phyloP scores from a whole-genome alignment of 2,329 filamentous ascomycete species.

The Colletotrichum spaethianum region DNA sequence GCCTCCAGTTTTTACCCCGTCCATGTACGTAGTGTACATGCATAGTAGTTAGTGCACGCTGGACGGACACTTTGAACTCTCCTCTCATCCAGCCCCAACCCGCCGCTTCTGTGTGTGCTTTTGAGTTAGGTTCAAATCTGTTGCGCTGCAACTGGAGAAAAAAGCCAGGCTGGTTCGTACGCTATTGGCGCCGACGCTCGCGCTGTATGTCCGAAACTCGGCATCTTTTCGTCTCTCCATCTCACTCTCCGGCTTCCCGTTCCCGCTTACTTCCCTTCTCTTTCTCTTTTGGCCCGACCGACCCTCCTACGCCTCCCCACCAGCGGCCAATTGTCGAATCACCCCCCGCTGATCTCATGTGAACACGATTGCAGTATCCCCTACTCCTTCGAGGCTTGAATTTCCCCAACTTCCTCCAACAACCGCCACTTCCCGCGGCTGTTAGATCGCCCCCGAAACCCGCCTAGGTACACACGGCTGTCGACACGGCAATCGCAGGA shows the following conservation, averaged over 20 bases:
- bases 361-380: slow-evolving; percentile 40
- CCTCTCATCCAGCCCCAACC: background rate
- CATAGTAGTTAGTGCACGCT: background rate
- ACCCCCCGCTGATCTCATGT: slow-evolving; percentile 39
- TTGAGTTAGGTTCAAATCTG: background rate
- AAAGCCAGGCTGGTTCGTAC: background rate
- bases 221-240: slow-evolving; percentile 6
- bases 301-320: background rate
- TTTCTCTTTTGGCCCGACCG: background rate
- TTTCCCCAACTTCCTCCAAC: slow-evolving; percentile 31
- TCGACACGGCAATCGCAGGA: slow-evolving; percentile 27
- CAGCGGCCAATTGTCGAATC: slow-evolving; percentile 31
- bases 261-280: background rate
- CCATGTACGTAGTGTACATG: too few species aligned
- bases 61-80: background rate
- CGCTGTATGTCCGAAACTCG: slow-evolving; percentile 37
- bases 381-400: slow-evolving; percentile 14
- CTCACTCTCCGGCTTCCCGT: too few species aligned
- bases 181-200: slow-evolving; percentile 6
- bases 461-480: slow-evolving; percentile 19
- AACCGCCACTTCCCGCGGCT: slow-evolving; percentile 35
- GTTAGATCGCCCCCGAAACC: slow-evolving; percentile 18
- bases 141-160: slow-evolving; percentile 11
- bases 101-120: background rate
- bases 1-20: background rate